A percentile compares a stretch with the other conserved stretches of the same genome.
Conservation (phyloP, 495 filamentous ascomycete genomes). For the Aspergillus mulundensis region DNA sequence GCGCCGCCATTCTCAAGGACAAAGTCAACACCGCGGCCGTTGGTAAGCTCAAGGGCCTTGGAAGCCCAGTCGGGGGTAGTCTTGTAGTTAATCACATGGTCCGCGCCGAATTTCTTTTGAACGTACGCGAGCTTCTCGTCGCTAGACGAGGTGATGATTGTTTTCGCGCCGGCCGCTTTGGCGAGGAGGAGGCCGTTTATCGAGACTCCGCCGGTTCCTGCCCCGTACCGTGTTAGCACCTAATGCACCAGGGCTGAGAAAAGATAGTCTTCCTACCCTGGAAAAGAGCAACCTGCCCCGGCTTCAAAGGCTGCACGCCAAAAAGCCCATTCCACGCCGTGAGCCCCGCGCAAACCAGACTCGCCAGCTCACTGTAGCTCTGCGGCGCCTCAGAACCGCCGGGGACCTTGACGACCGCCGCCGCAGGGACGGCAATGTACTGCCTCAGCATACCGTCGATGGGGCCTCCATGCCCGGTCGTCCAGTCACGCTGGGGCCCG, state of each 20-base stretch:
- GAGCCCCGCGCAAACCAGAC: not conserved
- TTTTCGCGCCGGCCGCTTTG: not conserved
- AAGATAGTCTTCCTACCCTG: not conserved
- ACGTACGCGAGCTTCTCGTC: slow-evolving; percentile 8
- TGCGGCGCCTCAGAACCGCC: not conserved
- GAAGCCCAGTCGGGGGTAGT: slow-evolving; percentile 6
- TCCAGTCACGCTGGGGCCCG: not conserved
- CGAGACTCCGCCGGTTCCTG: not conserved
- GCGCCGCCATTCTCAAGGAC: slow-evolving; percentile 5
- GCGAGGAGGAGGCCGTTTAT: not conserved
- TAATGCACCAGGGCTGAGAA: not conserved
- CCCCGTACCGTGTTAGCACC: no score
- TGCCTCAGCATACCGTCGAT: not conserved
- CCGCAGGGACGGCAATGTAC: not conserved
- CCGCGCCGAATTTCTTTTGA: not conserved
- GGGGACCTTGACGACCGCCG: not conserved
- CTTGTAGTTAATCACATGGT: slow-evolving; percentile 12
- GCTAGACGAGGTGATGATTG: slow-evolving; percentile 13
- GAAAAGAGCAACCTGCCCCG: not conserved
- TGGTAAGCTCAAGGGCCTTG: slow-evolving; percentile 1
- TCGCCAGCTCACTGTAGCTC: not conserved
- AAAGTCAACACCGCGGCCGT: slow-evolving; percentile 11
- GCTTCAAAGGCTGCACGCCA: not conserved
- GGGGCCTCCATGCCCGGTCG: not conserved
- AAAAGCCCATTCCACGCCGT: not conserved